Conservation (phyloP, 2,329 filamentous ascomycete species). For the Fusarium paranaense region DNA sequence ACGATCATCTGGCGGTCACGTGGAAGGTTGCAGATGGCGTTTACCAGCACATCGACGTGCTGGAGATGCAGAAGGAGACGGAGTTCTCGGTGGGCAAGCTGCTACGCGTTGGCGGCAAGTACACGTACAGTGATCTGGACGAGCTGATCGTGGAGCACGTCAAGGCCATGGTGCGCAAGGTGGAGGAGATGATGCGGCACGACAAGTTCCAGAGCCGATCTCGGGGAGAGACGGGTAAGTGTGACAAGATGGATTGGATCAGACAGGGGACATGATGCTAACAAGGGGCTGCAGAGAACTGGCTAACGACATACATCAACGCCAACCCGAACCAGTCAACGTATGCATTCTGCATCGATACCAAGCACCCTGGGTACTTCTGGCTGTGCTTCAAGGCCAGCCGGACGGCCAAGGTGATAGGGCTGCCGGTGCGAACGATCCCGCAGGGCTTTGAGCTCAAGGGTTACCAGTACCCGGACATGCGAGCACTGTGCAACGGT, state of each 20-base stretch:
- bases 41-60: conserved; percentile 97
- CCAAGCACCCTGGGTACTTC: conserved; percentile 94
- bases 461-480: conserved; percentile 90
- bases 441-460: conserved; percentile 94
- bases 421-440: conserved; percentile 89
- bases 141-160: conserved; percentile 97
- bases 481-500: conserved; percentile 94
- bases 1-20: conserved; percentile 94
- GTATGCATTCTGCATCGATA: conserved; percentile 95
- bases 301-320: conserved; percentile 95
- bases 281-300: conserved; percentile 75
- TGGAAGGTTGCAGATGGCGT: conserved; percentile 98
- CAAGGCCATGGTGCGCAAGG: conserved; percentile 97
- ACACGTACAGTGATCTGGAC: conserved; percentile 94
- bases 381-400: conserved; percentile 96
- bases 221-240: conserved; percentile 85
- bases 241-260: neutral
- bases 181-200: conserved; percentile 93
- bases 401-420: conserved; percentile 76
- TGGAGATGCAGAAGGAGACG: conserved; percentile 96
- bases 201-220: conserved; percentile 92
- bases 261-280: conserved; percentile 20
- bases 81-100: conserved; percentile 93
- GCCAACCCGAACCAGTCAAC: conserved; percentile 94
- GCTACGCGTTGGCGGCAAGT: conserved; percentile 87